Evolutionary conservation across 495 filamentous ascomycete genomes (phyloP), one percentile per base, ranked within the genome.

Genomic region (Neurospora hispaniola): DNA sequence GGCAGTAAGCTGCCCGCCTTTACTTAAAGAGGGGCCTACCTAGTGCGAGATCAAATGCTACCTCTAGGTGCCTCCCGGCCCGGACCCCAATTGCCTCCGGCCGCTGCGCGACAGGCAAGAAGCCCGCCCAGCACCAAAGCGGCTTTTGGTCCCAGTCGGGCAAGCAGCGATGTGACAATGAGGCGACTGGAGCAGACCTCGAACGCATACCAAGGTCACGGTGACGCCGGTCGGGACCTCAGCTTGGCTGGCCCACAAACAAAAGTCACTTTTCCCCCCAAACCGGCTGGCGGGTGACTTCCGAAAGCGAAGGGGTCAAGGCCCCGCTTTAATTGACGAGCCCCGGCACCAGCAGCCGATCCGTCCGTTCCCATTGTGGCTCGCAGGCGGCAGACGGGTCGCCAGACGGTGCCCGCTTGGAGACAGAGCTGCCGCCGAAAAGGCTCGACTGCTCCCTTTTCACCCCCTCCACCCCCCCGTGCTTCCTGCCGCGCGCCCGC

Each of bases 301-400:
- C 70, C 70, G 43, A 71, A 69, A 69, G 73, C 70, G 72, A 78
- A 69, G 72, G 70, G 71, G 44, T 38, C 20, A 42, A 39, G 76
- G 44, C 72, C 72, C 79, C 76, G 77, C 76, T 76, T 74, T 77
- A 43, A 71, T 68, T 74, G 75, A 77, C 78, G 76, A 71, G 68
- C 78, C 78, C 79, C 80, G 80, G 80, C 80, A 81, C 75, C 80
- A 81, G 78, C 78, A 81, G 79, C 80, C 80, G 80, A 81, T 80
- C 79, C 80, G 80, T 78, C 78, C 77, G 77, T 74, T 77, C 76
- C 27, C 75, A 78, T 74, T 79, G 75, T 77, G 76, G 77, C 73
- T 75, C 76, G 54, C 54, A 66, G 54, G 54, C 54, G 54, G 54
- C 54, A 66, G 54, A 66, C 54, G 54, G 54, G 54, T 66, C 54